Base-by-base conservation (phyloP, 1,284 basidiomycete species). In the Pisolithus thermaeus region DNA sequence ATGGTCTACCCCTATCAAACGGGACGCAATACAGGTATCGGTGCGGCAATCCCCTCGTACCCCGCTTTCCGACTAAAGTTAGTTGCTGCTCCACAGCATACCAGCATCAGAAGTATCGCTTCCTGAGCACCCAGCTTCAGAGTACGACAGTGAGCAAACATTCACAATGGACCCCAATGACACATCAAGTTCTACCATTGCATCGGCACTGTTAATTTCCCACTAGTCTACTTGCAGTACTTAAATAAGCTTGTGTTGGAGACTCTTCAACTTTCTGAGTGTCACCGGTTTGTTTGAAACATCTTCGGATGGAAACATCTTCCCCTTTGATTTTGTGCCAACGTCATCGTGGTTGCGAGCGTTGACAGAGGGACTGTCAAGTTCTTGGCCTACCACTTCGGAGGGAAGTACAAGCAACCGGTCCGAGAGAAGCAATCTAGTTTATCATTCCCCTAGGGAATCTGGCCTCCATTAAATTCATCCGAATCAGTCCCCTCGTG, bases 291-390 rank as follows among this genome's bases (percentile, higher is more conserved):
- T 85, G 59, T 78, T 62, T 4, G 80, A 68, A 32, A 90, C 73
- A 18, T 78, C 78, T 44, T 86, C 84, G 18, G 92, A 68, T 23
- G 81, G 72, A 47, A 88, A 74, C 66, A 83, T 83, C 65, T 84
- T 79, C 9, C 79, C 78, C 66, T 83, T 81, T 11, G 81, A 75
- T 68, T 94, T 93, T 47, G 78, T 84, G n/a, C 88, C 90, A 20
- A 87, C 83, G 60, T 96, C 92, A 66, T 97, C 94, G 37, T 94
- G 83, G 70, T 97, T 97, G 55, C 96, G 83, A 30, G 98, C 86
- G 67, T 99, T 99, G 63, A 99, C 95, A 3, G 93, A 91, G 49
- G 80, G 77, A 42, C 78, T 77, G 56, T 93, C 84, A 52, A 90
- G 73, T 72, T 99, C 89, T 66, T 96, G 87, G 27, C 97, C 97